Base-by-base conservation (phyloP, 441 rosid genomes). In the Adansonia rubrostipa region DNA sequence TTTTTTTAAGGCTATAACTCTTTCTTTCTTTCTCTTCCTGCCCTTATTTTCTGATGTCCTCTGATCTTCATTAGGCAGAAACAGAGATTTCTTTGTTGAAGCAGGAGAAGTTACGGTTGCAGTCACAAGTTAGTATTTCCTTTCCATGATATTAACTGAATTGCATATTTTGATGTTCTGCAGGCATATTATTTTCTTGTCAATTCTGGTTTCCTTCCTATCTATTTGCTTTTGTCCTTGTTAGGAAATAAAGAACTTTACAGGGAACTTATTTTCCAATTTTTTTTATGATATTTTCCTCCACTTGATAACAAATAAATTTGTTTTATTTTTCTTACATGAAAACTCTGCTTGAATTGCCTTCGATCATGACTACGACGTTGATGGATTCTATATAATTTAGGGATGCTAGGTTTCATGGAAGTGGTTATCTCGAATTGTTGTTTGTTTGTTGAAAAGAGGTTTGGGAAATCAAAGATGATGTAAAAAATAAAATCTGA, bases 91-190 rank as follows among this genome's bases (percentile, higher is more conserved):
- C 98, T 60, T 87, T 97, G 88, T 71, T 97, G 80, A 97, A 87
- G 80, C 99, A 93, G 83, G 99, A 97, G 85, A 97, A 92, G 85
- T 83, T 88, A 78, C 91, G 99, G 57, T 75, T 97, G 87, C 97
- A 95, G 83, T 88, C 97, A 56, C 97, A 95, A 82, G 99, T 95
- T 87, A 63, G 91, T 84, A 67, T 45, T 76, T 83, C 69, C 42
- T 19, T 68, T 22, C 73, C 71, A 53, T 11, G 9, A 17, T 76
- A 33, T 53, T 51, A 45, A 76, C 61, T 19, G 73, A 70, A 20
- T 51, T 48, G 47, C 17, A 36, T 50, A 53, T 65, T 51, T 76
- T 65, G 63, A 51, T 50, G 19, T 51, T 51, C 8, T 48, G 15
- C 9, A 8, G 72, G 22, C 51, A 17, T 65, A 17, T 51, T 48